These are phyloP conservation scores for Aspergillus fijiensis DNA, from an alignment of 2,329 filamentous ascomycete species.

Conservation along the genomic window DNA sequence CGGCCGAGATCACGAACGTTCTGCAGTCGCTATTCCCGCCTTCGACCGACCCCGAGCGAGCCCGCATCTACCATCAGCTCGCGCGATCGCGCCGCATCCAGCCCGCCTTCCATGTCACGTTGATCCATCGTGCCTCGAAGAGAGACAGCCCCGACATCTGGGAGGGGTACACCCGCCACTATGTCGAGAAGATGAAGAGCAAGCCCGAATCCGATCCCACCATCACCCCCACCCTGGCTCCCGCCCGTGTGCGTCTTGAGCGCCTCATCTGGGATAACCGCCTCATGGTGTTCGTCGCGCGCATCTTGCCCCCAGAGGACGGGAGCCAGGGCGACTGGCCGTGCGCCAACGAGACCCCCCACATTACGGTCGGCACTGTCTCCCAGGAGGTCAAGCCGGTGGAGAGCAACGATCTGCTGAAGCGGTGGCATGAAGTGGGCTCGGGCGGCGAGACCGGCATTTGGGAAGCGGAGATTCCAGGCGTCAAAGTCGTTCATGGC, in stretches of 20 bases:
- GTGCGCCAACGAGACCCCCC: constrained; percentile 74
- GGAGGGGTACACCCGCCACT: constrained; percentile 67
- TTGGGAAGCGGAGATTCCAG: constrained; percentile 54
- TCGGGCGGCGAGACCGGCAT: constrained; percentile 53
- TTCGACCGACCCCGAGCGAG: constrained; percentile 51
- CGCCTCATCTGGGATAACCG: constrained; percentile 77
- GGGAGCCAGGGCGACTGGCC: constrained; percentile 57
- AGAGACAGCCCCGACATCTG: constrained; percentile 68
- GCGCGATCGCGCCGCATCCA: constrained; percentile 74
- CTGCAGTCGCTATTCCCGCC: constrained; percentile 69
- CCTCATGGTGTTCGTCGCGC: constrained; percentile 87
- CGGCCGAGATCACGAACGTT: constrained; percentile 52
- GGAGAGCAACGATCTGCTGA: constrained; percentile 86
- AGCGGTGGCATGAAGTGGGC: constrained; percentile 68
- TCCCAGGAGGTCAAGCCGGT: constrained; percentile 76
- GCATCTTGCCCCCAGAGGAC: constrained; percentile 51
- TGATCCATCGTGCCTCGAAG: constrained; percentile 74
- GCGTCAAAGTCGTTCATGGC: constrained; percentile 57
- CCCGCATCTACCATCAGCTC: constrained; percentile 74
- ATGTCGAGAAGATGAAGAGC: constrained; percentile 42
- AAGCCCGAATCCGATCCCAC: constrained; percentile 26
- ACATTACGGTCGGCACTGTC: constrained; percentile 86
- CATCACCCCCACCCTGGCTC: constrained; percentile 34
- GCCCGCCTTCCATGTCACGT: constrained; percentile 84
- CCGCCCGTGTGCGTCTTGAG: constrained; percentile 55